These are phyloP conservation scores for Flagelloscypha sp. DNA, from an alignment of 768 basidiomycete species.

Conservation along the genomic window DNA sequence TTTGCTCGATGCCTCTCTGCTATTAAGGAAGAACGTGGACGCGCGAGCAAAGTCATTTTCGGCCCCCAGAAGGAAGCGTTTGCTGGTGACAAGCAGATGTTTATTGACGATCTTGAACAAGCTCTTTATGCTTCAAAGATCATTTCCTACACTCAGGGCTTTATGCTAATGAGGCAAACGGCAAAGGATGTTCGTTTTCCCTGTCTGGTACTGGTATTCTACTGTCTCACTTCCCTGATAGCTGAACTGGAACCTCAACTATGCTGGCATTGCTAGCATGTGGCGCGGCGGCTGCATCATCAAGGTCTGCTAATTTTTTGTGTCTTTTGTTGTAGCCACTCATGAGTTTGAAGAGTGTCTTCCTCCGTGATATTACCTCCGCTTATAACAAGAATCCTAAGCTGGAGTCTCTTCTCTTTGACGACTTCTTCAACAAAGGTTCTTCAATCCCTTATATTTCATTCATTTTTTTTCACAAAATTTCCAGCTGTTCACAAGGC, in stretches of 20 bases:
- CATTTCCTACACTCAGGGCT: conserved; percentile 98
- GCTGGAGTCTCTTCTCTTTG: conserved; percentile 89
- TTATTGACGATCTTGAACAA: conserved; percentile 99
- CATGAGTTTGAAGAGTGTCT: conserved; percentile 58
- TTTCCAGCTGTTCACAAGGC: conserved; percentile 77
- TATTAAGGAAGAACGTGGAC: conserved; percentile 91
- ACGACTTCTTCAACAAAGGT: conserved; percentile 96
- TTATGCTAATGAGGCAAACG: conserved; percentile 98
- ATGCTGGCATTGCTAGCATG: conserved; percentile 96
- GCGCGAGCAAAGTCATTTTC: conserved; percentile 84
- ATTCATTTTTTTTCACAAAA: conserved; percentile 6
- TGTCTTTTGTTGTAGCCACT: conserved; percentile 11
- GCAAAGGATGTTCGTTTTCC: conserved; percentile 68
- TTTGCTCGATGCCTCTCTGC: conserved; percentile 97
- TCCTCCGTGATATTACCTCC: conserved; percentile 85
- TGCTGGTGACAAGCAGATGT: conserved; percentile 96
- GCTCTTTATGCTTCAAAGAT: conserved; percentile 99
- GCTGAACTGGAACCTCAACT: conserved; percentile 89
- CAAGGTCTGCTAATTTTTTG: conserved; percentile 44
- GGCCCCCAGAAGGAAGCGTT: conserved; percentile 91
- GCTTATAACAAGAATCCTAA: conserved; percentile 82
- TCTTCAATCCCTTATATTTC: neutral
- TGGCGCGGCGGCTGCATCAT: conserved; percentile 99
- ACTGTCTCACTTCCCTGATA: conserved; percentile 17
- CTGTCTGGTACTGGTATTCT: neutral